Percentiles rank a stretch among this genome's conserved stretches.
Conservation (phyloP, 2,329 filamentous ascomycete species). For the Diaporthe longicolla region DNA sequence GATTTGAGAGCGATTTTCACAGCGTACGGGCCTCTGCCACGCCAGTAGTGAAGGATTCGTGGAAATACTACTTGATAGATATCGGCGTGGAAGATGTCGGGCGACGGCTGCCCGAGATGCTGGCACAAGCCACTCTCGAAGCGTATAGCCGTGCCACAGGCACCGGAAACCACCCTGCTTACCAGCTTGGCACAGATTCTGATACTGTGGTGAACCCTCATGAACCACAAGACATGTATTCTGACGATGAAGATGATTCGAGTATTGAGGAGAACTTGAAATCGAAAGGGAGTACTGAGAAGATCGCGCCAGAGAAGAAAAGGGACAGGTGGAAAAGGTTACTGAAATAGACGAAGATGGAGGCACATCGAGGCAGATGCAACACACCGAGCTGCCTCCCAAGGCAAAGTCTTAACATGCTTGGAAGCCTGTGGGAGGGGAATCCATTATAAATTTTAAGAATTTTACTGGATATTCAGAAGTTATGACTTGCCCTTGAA, state of each 20-base stretch:
- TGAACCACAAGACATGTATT: background rate
- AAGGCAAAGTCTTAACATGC: too few species aligned
- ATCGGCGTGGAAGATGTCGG: slow-evolving; percentile 39
- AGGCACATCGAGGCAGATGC: background rate
- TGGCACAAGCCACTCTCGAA: slow-evolving; percentile 17
- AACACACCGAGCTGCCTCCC: background rate
- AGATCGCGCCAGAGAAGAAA: background rate
- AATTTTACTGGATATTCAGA: background rate
- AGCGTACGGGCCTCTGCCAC: slow-evolving; percentile 38
- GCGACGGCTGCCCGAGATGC: slow-evolving; percentile 14
- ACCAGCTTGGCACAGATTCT: background rate
- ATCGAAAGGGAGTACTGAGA: background rate
- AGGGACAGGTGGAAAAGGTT: slow-evolving; percentile 6
- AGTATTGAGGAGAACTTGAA: background rate
- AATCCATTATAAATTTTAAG: background rate
- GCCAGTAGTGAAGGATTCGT: slow-evolving; percentile 22
- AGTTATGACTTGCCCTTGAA: background rate
- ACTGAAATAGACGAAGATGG: background rate
- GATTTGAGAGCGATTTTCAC: slow-evolving; percentile 42
- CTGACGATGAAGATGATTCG: background rate
- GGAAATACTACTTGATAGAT: slow-evolving; percentile 43
- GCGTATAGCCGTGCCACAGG: slow-evolving; percentile 21
- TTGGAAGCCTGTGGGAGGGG: background rate
- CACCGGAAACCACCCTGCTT: background rate
- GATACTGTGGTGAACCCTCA: background rate